These are phyloP conservation scores for Tylopilus vinaceipallidus DNA, from an alignment of 768 basidiomycete species.

Conservation along the genomic window DNA sequence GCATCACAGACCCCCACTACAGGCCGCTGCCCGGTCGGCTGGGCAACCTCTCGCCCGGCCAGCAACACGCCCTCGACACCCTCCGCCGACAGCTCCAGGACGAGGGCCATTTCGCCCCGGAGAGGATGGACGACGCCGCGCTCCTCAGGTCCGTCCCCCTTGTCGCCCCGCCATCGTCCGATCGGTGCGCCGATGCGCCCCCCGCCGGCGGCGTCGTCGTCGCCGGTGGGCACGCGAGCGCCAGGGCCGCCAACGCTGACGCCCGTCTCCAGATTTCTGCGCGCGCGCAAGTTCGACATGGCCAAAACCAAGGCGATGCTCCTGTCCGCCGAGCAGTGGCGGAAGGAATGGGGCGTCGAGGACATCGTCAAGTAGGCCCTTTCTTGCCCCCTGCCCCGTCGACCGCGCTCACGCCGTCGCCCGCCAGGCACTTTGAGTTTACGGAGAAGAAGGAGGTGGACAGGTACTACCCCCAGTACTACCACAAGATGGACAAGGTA, in stretches of 20 bases:
- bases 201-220: not conserved
- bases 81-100: slow-evolving; percentile 63
- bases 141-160: slow-evolving; percentile 54
- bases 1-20: slow-evolving; percentile 63
- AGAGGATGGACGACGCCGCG: slow-evolving; percentile 68
- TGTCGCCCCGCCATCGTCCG: slow-evolving; percentile 1
- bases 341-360: slow-evolving; percentile 80
- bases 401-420: not conserved
- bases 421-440: slow-evolving; percentile 76
- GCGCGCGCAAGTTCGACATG: slow-evolving; percentile 92
- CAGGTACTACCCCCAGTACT: slow-evolving; percentile 94
- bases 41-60: slow-evolving; percentile 69
- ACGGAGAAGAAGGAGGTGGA: slow-evolving; percentile 79
- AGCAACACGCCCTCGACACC: slow-evolving; percentile 65
- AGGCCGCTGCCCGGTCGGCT: slow-evolving; percentile 68
- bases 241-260: not conserved
- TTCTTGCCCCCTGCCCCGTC: too few species aligned
- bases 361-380: slow-evolving; percentile 61
- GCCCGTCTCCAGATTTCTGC: slow-evolving; percentile 64
- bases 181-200: slow-evolving; percentile 18
- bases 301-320: slow-evolving; percentile 83
- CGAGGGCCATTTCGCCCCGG: slow-evolving; percentile 57
- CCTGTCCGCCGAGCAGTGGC: slow-evolving; percentile 80
- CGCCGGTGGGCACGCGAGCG: not conserved
- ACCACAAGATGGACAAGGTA: slow-evolving; percentile 95